Evolutionary conservation across 2,329 filamentous ascomycete species (phyloP).

Genomic region (Neopestalotiopsis clavispora): DNA sequence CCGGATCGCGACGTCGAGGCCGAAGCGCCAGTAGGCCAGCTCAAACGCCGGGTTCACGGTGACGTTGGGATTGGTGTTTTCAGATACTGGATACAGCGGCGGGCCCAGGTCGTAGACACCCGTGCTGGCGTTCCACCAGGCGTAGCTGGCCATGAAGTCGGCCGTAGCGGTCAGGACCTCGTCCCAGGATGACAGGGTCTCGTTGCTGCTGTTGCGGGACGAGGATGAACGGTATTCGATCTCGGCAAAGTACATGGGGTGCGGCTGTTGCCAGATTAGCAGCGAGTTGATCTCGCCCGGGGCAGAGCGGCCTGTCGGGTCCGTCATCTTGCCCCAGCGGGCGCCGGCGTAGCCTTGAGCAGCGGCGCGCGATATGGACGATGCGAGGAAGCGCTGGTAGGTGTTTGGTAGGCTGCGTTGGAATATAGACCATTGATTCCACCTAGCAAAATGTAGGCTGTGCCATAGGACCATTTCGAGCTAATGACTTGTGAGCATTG

Average conservation of each 20-base stretch:
- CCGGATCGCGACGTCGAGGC: slow-evolving; percentile 54
- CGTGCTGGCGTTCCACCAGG: slow-evolving; percentile 57
- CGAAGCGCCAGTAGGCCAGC: slow-evolving; percentile 66
- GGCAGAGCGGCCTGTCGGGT: slow-evolving; percentile 57
- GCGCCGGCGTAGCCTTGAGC: slow-evolving; percentile 49
- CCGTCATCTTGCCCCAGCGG: slow-evolving; percentile 60
- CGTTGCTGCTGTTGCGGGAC: slow-evolving; percentile 25
- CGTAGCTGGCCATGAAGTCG: slow-evolving; percentile 64
- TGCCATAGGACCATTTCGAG: slow-evolving; percentile 62
- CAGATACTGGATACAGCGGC: slow-evolving; percentile 52
- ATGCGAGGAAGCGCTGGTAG: slow-evolving; percentile 51
- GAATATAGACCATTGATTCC: slow-evolving; percentile 51
- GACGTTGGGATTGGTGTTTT: slow-evolving; percentile 62
- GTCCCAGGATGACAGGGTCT: slow-evolving; percentile 58
- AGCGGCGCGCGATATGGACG: slow-evolving; percentile 41
- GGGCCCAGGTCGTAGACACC: slow-evolving; percentile 54
- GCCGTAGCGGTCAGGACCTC: slow-evolving; percentile 54
- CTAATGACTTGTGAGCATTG: slow-evolving; percentile 23
- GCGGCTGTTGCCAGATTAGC: slow-evolving; percentile 67
- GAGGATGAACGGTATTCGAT: slow-evolving; percentile 55
- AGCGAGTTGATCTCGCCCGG: slow-evolving; percentile 66
- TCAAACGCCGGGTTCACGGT: slow-evolving; percentile 66
- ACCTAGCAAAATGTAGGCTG: slow-evolving; percentile 53
- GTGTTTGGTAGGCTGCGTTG: slow-evolving; percentile 48
- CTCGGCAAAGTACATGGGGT: slow-evolving; percentile 65